Percentiles rank a stretch among this genome's conserved stretches.
phyloP scores from a whole-genome alignment of 352 stramenopile genomes.

The Pythium biforme region DNA sequence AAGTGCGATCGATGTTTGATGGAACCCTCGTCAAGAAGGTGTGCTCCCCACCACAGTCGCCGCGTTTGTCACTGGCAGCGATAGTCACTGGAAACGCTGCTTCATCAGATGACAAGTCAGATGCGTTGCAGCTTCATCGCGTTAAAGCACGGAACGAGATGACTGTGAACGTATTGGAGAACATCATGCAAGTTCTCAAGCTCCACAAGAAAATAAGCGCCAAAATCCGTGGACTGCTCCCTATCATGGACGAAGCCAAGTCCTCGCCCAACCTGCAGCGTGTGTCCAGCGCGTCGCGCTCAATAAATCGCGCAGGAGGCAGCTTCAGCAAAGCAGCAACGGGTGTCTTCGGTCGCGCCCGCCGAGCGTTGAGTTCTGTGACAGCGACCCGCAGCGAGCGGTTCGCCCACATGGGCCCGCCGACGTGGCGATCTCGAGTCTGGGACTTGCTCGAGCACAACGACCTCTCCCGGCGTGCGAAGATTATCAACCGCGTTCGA shows the following conservation, averaged over 20 bases:
- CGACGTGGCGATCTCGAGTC: slow-evolving; percentile 32
- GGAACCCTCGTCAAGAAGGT: neutral
- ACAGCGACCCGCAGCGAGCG: slow-evolving; percentile 22
- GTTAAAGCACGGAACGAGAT: slow-evolving; percentile 36
- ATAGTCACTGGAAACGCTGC: neutral
- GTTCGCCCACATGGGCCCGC: slow-evolving; percentile 23
- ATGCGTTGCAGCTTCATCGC: slow-evolving; percentile 21
- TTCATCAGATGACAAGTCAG: neutral
- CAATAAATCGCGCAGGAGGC: slow-evolving; percentile 8
- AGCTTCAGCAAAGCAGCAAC: slow-evolving; percentile 22
- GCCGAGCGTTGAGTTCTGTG: slow-evolving; percentile 26
- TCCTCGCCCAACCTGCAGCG: neutral
- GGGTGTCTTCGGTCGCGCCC: slow-evolving; percentile 29
- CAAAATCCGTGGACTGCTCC: slow-evolving; percentile 29
- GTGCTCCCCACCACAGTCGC: neutral
- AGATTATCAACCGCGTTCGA: slow-evolving; percentile 32
- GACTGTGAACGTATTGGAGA: slow-evolving; percentile 33
- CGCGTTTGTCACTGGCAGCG: neutral
- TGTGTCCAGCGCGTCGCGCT: slow-evolving; percentile 3
- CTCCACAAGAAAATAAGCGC: slow-evolving; percentile 40
- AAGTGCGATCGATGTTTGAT: slow-evolving; percentile 22
- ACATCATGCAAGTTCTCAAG: slow-evolving; percentile 36
- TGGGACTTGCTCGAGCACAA: slow-evolving; percentile 55
- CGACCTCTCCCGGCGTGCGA: slow-evolving; percentile 27
- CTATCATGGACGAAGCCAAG: slow-evolving; percentile 10